Percentiles rank a stretch among this genome's conserved stretches.
These are phyloP conservation scores for Albophoma yamanashiensis DNA, from an alignment of 2,329 filamentous ascomycete genomes.

Conservation along the genomic window DNA sequence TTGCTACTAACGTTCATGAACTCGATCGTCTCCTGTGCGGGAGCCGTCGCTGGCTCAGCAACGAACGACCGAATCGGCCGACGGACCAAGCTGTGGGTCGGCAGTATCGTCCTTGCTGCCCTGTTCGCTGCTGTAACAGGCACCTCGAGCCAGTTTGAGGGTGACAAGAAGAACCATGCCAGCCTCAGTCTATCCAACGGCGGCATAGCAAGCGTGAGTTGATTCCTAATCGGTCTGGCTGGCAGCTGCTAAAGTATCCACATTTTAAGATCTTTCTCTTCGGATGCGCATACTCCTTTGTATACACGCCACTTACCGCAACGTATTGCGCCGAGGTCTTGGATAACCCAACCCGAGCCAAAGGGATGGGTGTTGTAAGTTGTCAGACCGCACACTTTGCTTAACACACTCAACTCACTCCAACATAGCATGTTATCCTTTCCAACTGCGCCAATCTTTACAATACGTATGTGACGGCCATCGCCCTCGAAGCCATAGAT, in stretches of 20 bases:
- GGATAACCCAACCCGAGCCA: conserved; percentile 20
- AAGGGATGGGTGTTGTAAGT: conserved; percentile 22
- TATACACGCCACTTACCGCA: conserved; percentile 35
- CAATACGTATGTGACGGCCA: conserved; percentile 19
- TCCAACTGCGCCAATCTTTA: conserved; percentile 20
- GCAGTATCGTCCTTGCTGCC: conserved; percentile 33
- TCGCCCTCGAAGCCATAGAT: conserved; percentile 18
- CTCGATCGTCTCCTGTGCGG: conserved; percentile 25
- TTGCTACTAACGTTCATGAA: conserved; percentile 31
- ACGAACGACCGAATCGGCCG: conserved; percentile 18
- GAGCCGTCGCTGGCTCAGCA: conserved; percentile 23
- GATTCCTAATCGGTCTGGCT: background rate
- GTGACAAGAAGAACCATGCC: conserved; percentile 18
- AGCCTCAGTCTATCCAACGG: conserved; percentile 26
- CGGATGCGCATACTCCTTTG: conserved; percentile 38
- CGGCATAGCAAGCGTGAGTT: conserved; percentile 33
- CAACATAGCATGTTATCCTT: conserved; percentile 13
- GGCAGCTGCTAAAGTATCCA: background rate
- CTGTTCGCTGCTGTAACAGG: conserved; percentile 36
- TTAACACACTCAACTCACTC: background rate
- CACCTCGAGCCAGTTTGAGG: conserved; percentile 28
- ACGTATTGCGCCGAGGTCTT: conserved; percentile 25
- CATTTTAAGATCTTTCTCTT: conserved; percentile 36
- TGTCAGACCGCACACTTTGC: background rate
- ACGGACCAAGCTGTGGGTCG: conserved; percentile 36